A percentile compares a stretch with the other conserved stretches of the same genome.
phyloP scores from a whole-genome alignment of 192 early-diverging fungal species.

The Funneliformis mosseae region DNA sequence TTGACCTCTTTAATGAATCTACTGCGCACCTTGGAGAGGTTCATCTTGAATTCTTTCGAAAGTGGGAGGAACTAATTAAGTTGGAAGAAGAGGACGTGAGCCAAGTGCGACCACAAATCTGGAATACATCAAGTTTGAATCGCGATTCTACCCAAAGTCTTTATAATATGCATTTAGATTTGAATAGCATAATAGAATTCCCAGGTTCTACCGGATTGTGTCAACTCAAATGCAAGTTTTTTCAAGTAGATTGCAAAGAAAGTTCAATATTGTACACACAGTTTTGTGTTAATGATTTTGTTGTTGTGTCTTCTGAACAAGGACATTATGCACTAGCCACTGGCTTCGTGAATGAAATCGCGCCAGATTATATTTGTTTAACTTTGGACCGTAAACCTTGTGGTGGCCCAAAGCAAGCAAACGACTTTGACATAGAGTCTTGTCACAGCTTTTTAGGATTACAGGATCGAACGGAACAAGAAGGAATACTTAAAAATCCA shows the following conservation, averaged over 20 bases:
- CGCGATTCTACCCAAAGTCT: slow-evolving; percentile 51
- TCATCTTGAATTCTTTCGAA: slow-evolving; percentile 72
- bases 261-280: slow-evolving; percentile 48
- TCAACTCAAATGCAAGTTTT: slow-evolving; percentile 14
- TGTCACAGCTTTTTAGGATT: slow-evolving; percentile 66
- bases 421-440: slow-evolving; percentile 52
- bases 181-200: neutral
- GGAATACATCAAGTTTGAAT: slow-evolving; percentile 56
- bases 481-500: slow-evolving; percentile 35
- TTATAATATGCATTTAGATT: slow-evolving; percentile 18
- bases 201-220: neutral
- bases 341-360: slow-evolving; percentile 69
- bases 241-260: neutral
- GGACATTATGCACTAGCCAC: slow-evolving; percentile 71
- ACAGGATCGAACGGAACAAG: slow-evolving; percentile 15
- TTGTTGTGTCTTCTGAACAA: slow-evolving; percentile 77
- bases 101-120: slow-evolving; percentile 67
- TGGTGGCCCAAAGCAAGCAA: slow-evolving; percentile 59
- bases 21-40: slow-evolving; percentile 59
- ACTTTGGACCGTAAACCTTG: slow-evolving; percentile 64
- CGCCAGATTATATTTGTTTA: slow-evolving; percentile 52
- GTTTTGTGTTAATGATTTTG: slow-evolving; percentile 71
- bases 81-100: slow-evolving; percentile 74
- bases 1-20: slow-evolving; percentile 60
- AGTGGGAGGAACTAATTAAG: slow-evolving; percentile 77